Evolutionary conservation across 2,329 filamentous ascomycete genomes (phyloP), one percentile per base, ranked within the genome.

Genomic region (Aspergillus novofumigatus): DNA sequence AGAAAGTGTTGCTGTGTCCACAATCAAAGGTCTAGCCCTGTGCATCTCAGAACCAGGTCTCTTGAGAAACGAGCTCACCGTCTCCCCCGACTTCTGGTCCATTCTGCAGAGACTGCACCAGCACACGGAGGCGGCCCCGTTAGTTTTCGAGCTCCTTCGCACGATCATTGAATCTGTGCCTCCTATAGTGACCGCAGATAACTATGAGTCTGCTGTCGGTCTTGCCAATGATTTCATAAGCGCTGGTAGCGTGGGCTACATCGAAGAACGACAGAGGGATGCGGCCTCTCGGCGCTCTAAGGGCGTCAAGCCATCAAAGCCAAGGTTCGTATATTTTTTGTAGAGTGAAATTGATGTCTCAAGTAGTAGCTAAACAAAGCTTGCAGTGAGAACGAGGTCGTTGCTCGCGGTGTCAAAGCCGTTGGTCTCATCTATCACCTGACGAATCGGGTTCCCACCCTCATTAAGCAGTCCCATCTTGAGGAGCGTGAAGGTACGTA

Each of bases 11-110:
- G 88, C 92, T 0, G 80, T 86, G 32, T 83, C 91, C 4, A 85
- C 95, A 0, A 79, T 96, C 20, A 87, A 89, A 65, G 93, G 93
- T 0, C 78, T 99, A 26, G 84, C 87, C 48, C 81, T 87, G 48
- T 97, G 92, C 67, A 90, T 96, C 63, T 86, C 88, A 52, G 85
- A 89, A 58, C 86, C 91, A 0, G 86, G 87, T 26, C 86, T 89
- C 11, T 78, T 99, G 28, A 86, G 91, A 56, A 96, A 90, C 64
- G 93, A 97, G 75, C 90, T 97, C 64, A 95, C 96, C 75, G 93
- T 91, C 14, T 97, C 93, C 20, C 94, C 94, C 0, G 94, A 99
- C 69, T 97, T 99, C 73, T 99, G 94, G 94, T 88, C 89, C 4
- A 90, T 97, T 14, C 80, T 99, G 53, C 87, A 91, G 59, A 84